Conservation (phyloP, 257 asterid genomes). For the Leonotis leonurus region DNA sequence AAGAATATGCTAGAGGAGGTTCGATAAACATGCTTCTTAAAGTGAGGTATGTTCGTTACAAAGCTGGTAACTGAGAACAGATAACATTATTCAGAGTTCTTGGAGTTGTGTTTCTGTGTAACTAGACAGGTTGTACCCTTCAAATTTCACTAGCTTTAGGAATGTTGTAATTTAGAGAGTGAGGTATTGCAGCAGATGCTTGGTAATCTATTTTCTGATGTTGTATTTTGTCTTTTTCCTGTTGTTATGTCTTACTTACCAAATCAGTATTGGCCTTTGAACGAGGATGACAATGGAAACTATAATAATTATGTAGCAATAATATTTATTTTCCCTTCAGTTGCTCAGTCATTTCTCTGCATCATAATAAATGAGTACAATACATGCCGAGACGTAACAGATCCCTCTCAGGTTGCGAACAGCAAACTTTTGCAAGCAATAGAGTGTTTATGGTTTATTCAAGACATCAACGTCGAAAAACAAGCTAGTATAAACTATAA, state of each 20-base stretch:
- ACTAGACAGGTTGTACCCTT: conserved; percentile 4
- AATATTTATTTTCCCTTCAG: background rate
- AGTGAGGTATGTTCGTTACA: background rate
- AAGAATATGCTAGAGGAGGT: conserved; percentile 8
- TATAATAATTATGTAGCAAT: background rate
- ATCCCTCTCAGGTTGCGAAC: too few species aligned
- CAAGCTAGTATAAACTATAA: background rate
- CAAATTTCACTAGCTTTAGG: conserved; percentile 7
- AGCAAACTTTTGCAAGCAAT: background rate
- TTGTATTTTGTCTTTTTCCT: background rate
- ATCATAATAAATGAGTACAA: background rate
- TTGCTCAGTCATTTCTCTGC: background rate
- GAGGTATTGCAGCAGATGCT: conserved; percentile 5
- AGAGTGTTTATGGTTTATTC: background rate
- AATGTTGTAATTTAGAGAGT: conserved; percentile 19
- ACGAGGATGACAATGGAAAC: background rate
- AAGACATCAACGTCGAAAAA: background rate
- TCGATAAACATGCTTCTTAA: conserved; percentile 9
- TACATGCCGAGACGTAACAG: background rate
- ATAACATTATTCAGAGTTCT: background rate
- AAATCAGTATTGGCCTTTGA: background rate
- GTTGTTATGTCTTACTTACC: background rate
- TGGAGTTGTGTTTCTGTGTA: conserved; percentile 3
- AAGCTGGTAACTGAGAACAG: background rate
- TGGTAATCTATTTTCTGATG: background rate